Evolutionary conservation across 345 rosid genomes (phyloP).

Genomic region (Noccaea bulbosa): DNA sequence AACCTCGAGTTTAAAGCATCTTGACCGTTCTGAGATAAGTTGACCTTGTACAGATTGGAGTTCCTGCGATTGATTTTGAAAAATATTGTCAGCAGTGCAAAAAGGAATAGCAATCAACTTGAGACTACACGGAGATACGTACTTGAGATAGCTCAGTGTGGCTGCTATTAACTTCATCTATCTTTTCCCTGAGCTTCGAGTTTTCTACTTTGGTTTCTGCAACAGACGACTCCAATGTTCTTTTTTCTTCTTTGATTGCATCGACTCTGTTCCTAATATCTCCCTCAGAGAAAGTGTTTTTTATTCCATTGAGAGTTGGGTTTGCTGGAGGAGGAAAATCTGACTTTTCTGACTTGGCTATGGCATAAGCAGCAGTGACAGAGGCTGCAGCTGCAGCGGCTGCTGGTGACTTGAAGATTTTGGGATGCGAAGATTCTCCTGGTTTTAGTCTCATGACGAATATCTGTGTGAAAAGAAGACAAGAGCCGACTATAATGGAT

Average conservation of each 20-base stretch:
- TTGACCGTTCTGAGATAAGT: slow-evolving; percentile 86
- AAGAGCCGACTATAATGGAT: neutral
- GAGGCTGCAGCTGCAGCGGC: slow-evolving; percentile 99
- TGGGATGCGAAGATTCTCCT: slow-evolving; percentile 62
- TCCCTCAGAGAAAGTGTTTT: slow-evolving; percentile 42
- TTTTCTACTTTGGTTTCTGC: slow-evolving; percentile 67
- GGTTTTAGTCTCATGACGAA: slow-evolving; percentile 81
- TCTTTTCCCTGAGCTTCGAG: slow-evolving; percentile 63
- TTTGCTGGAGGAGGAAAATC: slow-evolving; percentile 52
- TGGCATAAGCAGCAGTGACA: slow-evolving; percentile 94
- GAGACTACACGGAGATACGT: slow-evolving; percentile 28
- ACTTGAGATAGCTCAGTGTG: slow-evolving; percentile 85
- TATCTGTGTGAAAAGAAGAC: slow-evolving; percentile 52
- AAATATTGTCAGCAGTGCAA: neutral
- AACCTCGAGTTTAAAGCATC: slow-evolving; percentile 99
- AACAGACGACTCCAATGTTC: slow-evolving; percentile 57
- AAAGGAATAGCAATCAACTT: neutral
- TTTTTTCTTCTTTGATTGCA: slow-evolving; percentile 72
- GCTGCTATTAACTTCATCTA: slow-evolving; percentile 68
- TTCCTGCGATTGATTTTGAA: slow-evolving; percentile 58
- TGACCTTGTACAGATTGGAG: slow-evolving; percentile 91
- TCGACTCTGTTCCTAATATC: slow-evolving; percentile 55
- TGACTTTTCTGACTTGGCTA: slow-evolving; percentile 81
- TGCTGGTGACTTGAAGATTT: slow-evolving; percentile 91
- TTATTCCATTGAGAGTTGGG: slow-evolving; percentile 49